Evolutionary conservation across 257 asterid species (phyloP), one percentile per base, ranked within the genome.

Genomic region (Solanum pinnatisectum): DNA sequence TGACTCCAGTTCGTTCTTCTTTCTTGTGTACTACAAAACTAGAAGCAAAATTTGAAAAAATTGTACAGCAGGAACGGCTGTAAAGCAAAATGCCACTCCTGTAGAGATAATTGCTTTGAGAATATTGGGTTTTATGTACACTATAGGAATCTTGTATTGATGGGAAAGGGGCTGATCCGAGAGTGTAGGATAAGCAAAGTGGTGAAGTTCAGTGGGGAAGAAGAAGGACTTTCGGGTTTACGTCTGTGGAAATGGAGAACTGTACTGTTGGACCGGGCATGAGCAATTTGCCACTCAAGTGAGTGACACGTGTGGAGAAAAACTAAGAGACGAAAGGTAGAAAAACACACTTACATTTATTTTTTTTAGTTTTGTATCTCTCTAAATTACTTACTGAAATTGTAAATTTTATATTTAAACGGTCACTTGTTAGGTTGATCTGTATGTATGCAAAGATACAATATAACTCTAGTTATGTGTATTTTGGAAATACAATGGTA

Each of bases 1-100:
- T 16, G 93, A 88, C 92, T 93, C 95, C 95, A 93, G 95, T 30
- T 81, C 68, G 42, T 74, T 63, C 71, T 23, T n/a, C 77, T 71
- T 44, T 71, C 40, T 32, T 71, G 12, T 71, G 20, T 32, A 30
- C 40, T 59, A 59, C 12, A 59, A 59, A 20, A 59, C 25, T 59
- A 59, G 67, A 59, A 32, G 18, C 78, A 15, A 33, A 71, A 32
- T 16, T 32, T 35, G 11, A n/a, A 22, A 76, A 9, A 39, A 12
- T 76, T 25, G 84, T 78, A 78, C 23, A 78, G 84, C 23, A 78
- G 39, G 84, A 40, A 77, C 60, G 36, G 60, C 23, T 77, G 60
- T 40, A 78, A 25, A 42, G 65, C 39, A 42, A 78, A 78, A 78
- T 78, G 84, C 65, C 37, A 65, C 15, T 25, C 59, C 84, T 77